Evolutionary conservation across 371 early-diverging fungal genomes (phyloP), one percentile per base, ranked within the genome.

Genomic region (Mycotypha africana): DNA sequence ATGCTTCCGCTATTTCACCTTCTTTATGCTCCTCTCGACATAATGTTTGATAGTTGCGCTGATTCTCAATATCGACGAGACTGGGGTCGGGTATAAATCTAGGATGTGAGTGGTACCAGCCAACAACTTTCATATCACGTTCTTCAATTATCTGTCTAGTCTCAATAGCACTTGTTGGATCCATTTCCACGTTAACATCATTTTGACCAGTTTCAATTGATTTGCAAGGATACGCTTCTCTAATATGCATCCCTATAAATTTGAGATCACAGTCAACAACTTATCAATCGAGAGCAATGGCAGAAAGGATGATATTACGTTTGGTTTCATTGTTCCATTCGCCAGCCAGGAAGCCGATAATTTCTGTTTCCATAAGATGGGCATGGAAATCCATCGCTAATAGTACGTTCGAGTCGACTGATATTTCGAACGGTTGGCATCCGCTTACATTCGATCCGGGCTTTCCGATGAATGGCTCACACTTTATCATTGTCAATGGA

Each of bases 41-140:
- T 1, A 84, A 71, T 14, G 59, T 47, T 65, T 93, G 93, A 51
- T 93, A 91, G 9, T 82, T 84, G 33, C 74, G 74, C 60, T 91
- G 93, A 60, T 88, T 91, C 56, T 85, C 81, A 54, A 89, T 74
- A 60, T 93, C 91, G 26, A 88, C 75, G 26, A 82, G 50, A 24
- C 85, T 85, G 20, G 91, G 90, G 34, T 81, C 76, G 5, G 90
- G 84, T 19, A 73, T 65, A 60, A 89, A 89, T 0, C 84, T 79
- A 19, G 91, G 91, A 60, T 91, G 91, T 28, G 86, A 86, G 56
- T 91, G 91, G 61, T 87, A 91, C 91, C 93, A 93, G 14, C 93
- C 93, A 6, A 93, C 88, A 3, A 93, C 86, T 15, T 71, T 66
- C 79, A 93, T 67, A 7, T 84, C 73, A 10, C 74, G 65, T 19